Conservation (phyloP, 78 protist species). For the Tieghemostelium lacteum region DNA sequence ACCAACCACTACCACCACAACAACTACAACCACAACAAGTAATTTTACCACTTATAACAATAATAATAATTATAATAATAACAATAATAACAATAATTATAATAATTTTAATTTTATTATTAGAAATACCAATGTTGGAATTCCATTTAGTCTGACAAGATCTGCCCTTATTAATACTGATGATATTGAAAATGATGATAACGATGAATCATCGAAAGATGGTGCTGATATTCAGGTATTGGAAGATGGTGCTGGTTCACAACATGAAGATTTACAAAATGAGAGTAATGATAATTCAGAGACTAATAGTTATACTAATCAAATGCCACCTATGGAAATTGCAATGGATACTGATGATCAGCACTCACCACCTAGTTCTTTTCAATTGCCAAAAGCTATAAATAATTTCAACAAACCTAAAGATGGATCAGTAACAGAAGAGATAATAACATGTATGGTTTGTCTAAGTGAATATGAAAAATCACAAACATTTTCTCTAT, state of each 20-base stretch:
- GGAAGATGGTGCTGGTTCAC: slow-evolving; percentile 2
- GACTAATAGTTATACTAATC: no score
- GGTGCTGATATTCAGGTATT: not conserved
- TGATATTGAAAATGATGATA: not conserved
- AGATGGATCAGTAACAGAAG: no score
- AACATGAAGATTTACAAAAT: not conserved
- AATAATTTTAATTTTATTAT: not conserved
- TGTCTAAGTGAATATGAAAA: not conserved
- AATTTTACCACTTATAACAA: not conserved
- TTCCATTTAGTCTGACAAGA: not conserved
- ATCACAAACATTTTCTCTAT: not conserved
- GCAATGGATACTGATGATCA: no score
- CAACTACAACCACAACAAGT: not conserved
- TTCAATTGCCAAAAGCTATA: no score
- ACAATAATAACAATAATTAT: slow-evolving; percentile 6
- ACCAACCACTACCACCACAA: not conserved
- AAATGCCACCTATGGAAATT: no score
- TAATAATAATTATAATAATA: slow-evolving; percentile 17
- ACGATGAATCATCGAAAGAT: not conserved
- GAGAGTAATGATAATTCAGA: no score
- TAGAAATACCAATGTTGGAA: not conserved
- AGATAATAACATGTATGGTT: slow-evolving; percentile 8
- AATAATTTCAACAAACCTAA: no score
- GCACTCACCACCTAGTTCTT: no score
- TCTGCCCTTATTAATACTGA: not conserved